Conservation (phyloP, 352 stramenopile species). For the Albugo candida region DNA sequence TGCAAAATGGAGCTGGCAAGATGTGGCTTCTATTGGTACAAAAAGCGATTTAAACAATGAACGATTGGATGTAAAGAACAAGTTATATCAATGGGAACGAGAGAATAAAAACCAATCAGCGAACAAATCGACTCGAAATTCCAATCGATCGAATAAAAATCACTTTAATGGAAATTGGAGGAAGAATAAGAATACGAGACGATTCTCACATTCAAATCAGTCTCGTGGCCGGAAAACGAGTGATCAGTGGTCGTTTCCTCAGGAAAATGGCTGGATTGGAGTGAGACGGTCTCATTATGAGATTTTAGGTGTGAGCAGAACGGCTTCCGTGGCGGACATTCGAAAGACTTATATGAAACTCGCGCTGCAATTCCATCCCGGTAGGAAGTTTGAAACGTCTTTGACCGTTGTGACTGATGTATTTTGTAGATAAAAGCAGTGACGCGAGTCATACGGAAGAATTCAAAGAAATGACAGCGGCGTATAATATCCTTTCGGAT, state of each 20-base stretch:
- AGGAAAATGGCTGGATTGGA: neutral
- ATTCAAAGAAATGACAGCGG: conserved; percentile 76
- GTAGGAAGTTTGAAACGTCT: conserved; percentile 12
- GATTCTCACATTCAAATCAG: neutral
- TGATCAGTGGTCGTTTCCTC: neutral
- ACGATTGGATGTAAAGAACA: neutral
- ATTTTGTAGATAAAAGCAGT: conserved; percentile 48
- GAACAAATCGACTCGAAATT: conserved; percentile 11
- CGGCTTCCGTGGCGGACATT: conserved; percentile 43
- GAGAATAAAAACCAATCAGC: conserved; percentile 9
- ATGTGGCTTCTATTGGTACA: neutral
- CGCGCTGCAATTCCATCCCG: conserved; percentile 72
- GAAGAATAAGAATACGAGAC: neutral
- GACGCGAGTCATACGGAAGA: conserved; percentile 30
- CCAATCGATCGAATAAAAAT: neutral
- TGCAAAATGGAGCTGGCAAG: neutral
- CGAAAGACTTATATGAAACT: conserved; percentile 83
- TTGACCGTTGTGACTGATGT: conserved; percentile 1
- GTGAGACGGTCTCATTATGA: conserved; percentile 47
- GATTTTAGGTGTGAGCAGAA: conserved; percentile 38
- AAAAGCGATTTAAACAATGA: neutral
- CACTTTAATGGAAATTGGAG: neutral
- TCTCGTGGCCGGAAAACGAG: neutral
- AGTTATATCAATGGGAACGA: conserved; percentile 8
- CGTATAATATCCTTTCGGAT: conserved; percentile 71